Evolutionary conservation across 176 grass and related monocot species (phyloP).

Genomic region (Saccharum officinarum): DNA sequence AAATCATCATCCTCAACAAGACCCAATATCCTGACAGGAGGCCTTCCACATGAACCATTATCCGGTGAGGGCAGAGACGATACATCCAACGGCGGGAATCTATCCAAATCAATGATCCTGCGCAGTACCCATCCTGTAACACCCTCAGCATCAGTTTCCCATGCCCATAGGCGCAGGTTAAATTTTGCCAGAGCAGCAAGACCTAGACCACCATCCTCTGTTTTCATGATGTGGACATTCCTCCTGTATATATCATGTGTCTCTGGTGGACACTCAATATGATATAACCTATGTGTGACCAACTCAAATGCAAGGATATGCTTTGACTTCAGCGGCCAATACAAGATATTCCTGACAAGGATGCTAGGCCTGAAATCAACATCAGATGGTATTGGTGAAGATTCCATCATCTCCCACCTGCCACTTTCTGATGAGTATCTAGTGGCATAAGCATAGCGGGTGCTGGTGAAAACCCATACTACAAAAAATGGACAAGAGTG

Average conservation of each 20-base stretch:
- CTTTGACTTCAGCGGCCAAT: constrained; percentile 38
- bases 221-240: constrained; percentile 43
- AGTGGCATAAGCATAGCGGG: constrained; percentile 21
- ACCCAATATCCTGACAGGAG: constrained; percentile 32
- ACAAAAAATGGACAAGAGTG: constrained; percentile 20
- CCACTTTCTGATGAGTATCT: constrained; percentile 31
- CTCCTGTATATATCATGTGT: constrained; percentile 36
- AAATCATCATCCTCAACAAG: constrained; percentile 41
- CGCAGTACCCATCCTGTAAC: constrained; percentile 26
- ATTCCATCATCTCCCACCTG: constrained; percentile 2
- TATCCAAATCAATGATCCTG: constrained; percentile 20
- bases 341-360: constrained; percentile 29
- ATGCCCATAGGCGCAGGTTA: constrained; percentile 25
- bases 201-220: constrained; percentile 35
- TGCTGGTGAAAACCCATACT: constrained; percentile 32
- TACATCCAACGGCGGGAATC: background rate
- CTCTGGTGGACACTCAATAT: constrained; percentile 37
- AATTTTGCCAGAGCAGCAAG: constrained; percentile 29
- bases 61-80: background rate
- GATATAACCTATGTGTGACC: constrained; percentile 3
- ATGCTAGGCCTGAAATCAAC: constrained; percentile 40
- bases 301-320: constrained; percentile 38
- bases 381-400: constrained; percentile 21
- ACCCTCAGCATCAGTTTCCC: constrained; percentile 4
- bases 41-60: constrained; percentile 14